These are phyloP conservation scores for Tephrocybe sp. DNA, from an alignment of 768 basidiomycete species.

Conservation along the genomic window DNA sequence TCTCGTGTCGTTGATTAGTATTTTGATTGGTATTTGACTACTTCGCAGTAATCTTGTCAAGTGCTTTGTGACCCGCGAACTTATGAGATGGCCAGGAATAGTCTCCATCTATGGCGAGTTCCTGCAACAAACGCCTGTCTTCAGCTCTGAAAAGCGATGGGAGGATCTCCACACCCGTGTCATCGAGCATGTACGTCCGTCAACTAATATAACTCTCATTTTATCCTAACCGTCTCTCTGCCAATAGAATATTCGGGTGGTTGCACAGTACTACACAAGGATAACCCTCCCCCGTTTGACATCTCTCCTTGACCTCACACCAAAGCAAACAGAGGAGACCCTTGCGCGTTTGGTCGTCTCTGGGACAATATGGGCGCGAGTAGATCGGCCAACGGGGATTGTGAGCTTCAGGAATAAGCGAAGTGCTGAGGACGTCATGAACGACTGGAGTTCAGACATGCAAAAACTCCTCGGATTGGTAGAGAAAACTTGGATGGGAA, in stretches of 20 bases:
- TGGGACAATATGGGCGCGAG: constrained; percentile 90
- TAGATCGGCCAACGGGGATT: constrained; percentile 89
- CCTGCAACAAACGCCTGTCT: constrained; percentile 79
- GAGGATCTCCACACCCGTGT: constrained; percentile 94
- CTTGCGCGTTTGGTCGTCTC: constrained; percentile 89
- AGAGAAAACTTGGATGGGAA: constrained; percentile 99
- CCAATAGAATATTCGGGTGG: constrained; percentile 88
- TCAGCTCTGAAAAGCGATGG: constrained; percentile 79
- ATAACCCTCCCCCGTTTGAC: constrained; percentile 85
- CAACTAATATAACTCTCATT: constrained; percentile 5
- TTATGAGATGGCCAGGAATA: constrained; percentile 98
- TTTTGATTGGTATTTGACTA: too few species aligned
- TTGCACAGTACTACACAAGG: constrained; percentile 92
- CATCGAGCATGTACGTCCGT: constrained; percentile 84
- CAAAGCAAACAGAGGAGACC: constrained; percentile 82
- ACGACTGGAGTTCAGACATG: constrained; percentile 98
- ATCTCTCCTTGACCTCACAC: constrained; percentile 81
- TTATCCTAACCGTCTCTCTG: not conserved
- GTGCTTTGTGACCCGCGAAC: constrained; percentile 88
- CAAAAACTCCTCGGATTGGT: constrained; percentile 86
- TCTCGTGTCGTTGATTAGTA: constrained; percentile 8
- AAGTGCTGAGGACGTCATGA: constrained; percentile 91
- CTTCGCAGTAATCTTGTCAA: constrained; percentile 83
- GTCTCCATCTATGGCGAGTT: constrained; percentile 84
- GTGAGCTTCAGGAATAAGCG: constrained; percentile 84